Conservation (phyloP, 257 asterid species). For the Solanum boliviense region DNA sequence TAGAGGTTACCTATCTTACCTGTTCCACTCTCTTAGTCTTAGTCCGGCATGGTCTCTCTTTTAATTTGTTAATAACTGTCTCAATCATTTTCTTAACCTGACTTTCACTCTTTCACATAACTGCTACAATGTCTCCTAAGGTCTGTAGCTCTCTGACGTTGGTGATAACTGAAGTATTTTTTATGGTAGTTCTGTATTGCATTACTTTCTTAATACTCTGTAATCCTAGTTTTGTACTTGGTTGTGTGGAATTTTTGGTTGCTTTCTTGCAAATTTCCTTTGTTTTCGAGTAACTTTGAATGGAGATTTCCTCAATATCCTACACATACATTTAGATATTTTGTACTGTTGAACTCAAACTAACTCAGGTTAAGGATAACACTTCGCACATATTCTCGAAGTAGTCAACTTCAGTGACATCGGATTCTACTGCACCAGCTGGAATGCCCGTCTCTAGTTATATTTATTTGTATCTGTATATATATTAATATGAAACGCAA, state of each 20-base stretch:
- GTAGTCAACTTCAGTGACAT: slow-evolving; percentile 47
- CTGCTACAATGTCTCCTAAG: background rate
- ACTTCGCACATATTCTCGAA: slow-evolving; percentile 66
- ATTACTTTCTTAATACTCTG: background rate
- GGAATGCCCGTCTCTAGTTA: background rate
- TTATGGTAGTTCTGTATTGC: background rate
- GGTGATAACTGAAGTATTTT: too few relatives aligned
- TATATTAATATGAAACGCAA: background rate
- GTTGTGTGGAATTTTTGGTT: background rate
- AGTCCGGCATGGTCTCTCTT: background rate
- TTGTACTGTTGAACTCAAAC: background rate
- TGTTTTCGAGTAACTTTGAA: background rate
- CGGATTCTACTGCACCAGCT: background rate
- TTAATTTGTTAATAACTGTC: background rate
- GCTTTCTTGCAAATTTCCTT: background rate
- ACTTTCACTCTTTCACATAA: background rate
- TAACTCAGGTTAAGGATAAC: slow-evolving; percentile 61
- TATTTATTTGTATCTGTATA: too few relatives aligned
- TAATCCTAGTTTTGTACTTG: background rate
- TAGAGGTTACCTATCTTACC: background rate
- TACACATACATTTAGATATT: background rate
- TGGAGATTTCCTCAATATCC: background rate
- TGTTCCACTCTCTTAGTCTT: background rate
- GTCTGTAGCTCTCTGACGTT: too few relatives aligned
- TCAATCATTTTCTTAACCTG: background rate